Conservation (phyloP, 73 alveolate species). For the Breviolum minutum region DNA sequence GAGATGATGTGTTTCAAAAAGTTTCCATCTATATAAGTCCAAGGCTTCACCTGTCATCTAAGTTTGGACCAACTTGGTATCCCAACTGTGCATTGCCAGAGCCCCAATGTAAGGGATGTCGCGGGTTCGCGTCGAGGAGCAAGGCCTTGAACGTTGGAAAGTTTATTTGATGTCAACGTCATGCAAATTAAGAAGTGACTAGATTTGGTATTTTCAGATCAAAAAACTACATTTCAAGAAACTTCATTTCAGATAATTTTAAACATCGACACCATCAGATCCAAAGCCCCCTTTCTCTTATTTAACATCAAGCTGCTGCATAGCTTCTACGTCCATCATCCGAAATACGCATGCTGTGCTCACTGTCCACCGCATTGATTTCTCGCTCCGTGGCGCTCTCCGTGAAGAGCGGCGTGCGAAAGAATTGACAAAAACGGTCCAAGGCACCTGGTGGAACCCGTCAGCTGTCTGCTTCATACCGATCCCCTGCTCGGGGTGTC, state of each 20-base stretch:
- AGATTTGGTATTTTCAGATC: background rate
- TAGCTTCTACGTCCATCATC: slow-evolving; percentile 96
- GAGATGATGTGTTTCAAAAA: background rate
- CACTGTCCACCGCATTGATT: slow-evolving; percentile 97
- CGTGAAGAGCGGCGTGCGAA: slow-evolving; percentile 97
- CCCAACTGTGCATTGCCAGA: slow-evolving; percentile 63
- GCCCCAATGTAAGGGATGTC: slow-evolving; percentile 65
- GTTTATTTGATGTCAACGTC: background rate
- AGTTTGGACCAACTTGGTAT: background rate
- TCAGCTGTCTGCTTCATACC: too few relatives aligned
- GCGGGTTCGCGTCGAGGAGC: slow-evolving; percentile 69
- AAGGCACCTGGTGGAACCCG: slow-evolving; percentile 96
- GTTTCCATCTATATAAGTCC: background rate
- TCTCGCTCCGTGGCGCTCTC: slow-evolving; percentile 96
- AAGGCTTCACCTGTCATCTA: too few relatives aligned
- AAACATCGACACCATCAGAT: too few relatives aligned
- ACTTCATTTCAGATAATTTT: too few relatives aligned
- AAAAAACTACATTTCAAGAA: too few relatives aligned
- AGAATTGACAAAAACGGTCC: slow-evolving; percentile 97
- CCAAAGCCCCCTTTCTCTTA: background rate
- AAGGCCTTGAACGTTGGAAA: background rate
- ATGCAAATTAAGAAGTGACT: too few relatives aligned
- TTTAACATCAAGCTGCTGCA: background rate
- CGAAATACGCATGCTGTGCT: slow-evolving; percentile 96
- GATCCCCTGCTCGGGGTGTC: too few relatives aligned